Evolutionary conservation across 2,329 filamentous ascomycete species (phyloP), one percentile per base, ranked within the genome.

Genomic region (Epichloe baconii): DNA sequence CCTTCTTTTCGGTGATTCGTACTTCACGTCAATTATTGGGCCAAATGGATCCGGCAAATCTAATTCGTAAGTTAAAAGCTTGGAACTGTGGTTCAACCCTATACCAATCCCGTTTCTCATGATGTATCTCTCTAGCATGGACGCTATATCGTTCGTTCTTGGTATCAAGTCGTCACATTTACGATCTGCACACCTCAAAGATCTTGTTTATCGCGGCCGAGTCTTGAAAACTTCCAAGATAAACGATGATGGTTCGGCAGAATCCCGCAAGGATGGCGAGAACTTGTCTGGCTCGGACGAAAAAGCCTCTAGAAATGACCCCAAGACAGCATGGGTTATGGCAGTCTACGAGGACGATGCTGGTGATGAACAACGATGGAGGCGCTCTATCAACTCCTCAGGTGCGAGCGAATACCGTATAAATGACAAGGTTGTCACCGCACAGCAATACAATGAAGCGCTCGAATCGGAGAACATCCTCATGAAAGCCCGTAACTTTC

Each of bases 21-120:
- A 96, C 71, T 98, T 98, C 69, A 98, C 93, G 47, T 98, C 93
- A 42, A 96, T 98, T 64, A 97, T 98, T 64, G 93, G 94, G 5
- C 93, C 93, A 66, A 98, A 98, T 90, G 93, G 93, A 74, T 97
- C 93, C 37, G 93, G 93, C 57, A 98, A 98, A 70, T 98, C 93
- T 19, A 98, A 98, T 68, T 95, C 90, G 87, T 91, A 71, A 66
- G 83, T 74, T 42, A 15, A 38, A 44, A 44, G 41, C n/a, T 8
- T 6, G 4, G 10, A 42, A 15, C 2, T 10, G 21, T 42, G 23
- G 34, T 17, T 8, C 38, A n/a, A 11, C 6, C 10, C 19, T 21
- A 12, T 26, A 12, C 11, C 17, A 14, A 17, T 11, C 19, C 8
- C 19, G 10, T 26, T 17, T 15, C n/a, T 51, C n/a, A 23, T 5